Base-by-base conservation (phyloP, 2,329 filamentous ascomycete genomes). In the Coniochaeta pulveracea region DNA sequence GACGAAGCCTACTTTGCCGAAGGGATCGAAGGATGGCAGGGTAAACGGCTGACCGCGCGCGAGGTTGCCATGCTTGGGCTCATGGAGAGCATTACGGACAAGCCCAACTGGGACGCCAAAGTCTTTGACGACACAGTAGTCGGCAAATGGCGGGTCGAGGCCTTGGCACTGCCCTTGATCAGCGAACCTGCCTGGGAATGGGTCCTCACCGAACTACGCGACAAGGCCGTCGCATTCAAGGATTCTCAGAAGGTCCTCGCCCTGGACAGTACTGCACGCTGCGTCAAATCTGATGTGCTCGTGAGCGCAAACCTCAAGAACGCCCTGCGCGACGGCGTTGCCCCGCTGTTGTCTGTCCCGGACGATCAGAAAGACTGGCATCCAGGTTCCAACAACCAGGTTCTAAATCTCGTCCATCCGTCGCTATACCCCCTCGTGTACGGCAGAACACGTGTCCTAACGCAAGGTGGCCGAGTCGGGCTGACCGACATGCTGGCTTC, bases 401-500 rank as follows among this genome's bases (percentile, higher is more conserved):
- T 75, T 6, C 57, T 66, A 2, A 63, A 75, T 45, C 49, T 75
- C 3, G 58, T 74, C 10, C 60, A 74, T 40, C 66, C 69, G 8
- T 72, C 65, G 2, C 51, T 73, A 25, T 73, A 61, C 36, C 68
- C 69, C 2, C 47, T 74, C 3, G 47, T 66, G 1, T 67, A 64
- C 38, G 61, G 60, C 4, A 47, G 47, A 19, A 56, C 49, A 8
- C 48, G 49, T 17, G 51, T 57, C 3, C 41, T 63, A 10, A 22
- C 14, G 3, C 6, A 34, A 10, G 34, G 33, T 10, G 34, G 26
- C 25, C 34, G 26, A 6, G 26, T 30, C 18, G 34, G 19, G 10
- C 25, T 35, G 11, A 4, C 10, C 11, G 21, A 35, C 19, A 19
- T 35, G 3, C 17, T 35, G 18, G 34, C 34, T 12, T 34, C 30